Conservation (phyloP, 768 basidiomycete species). For the Naganishia vaughanmartiniae region DNA sequence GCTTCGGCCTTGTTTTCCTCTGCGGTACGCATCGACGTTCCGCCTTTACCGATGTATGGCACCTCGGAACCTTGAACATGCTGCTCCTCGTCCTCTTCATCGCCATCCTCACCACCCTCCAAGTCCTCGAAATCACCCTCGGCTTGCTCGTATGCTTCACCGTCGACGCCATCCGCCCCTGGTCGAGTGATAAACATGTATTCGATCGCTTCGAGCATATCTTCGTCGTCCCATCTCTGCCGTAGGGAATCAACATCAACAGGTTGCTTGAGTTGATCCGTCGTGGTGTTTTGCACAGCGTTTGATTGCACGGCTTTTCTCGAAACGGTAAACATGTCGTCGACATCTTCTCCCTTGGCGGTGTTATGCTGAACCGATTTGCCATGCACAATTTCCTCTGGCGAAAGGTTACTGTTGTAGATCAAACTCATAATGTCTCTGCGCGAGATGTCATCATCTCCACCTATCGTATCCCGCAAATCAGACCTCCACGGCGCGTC, state of each 20-base stretch:
- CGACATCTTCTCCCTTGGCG: slow-evolving; percentile 34
- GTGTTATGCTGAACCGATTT: slow-evolving; percentile 36
- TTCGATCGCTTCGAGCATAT: slow-evolving; percentile 78
- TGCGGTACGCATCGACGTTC: slow-evolving; percentile 41
- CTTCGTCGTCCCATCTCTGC: slow-evolving; percentile 79
- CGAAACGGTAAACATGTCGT: slow-evolving; percentile 38
- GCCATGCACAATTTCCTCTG: slow-evolving; percentile 64
- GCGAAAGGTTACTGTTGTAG: slow-evolving; percentile 68
- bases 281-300: slow-evolving; percentile 30
- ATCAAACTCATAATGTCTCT: slow-evolving; percentile 83
- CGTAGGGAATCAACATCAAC: slow-evolving; percentile 58
- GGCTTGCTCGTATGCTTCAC: slow-evolving; percentile 51
- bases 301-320: slow-evolving; percentile 43
- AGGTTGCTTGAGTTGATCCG: slow-evolving; percentile 68
- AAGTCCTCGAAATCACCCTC: slow-evolving; percentile 52
- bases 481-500: slow-evolving; percentile 35
- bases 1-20: slow-evolving; percentile 51
- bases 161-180: slow-evolving; percentile 42
- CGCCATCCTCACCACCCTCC: slow-evolving; percentile 47
- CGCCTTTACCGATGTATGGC: slow-evolving; percentile 54
- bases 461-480: slow-evolving; percentile 29
- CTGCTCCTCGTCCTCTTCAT: slow-evolving; percentile 54
- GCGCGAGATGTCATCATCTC: slow-evolving; percentile 40
- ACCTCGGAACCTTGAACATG: slow-evolving; percentile 48
- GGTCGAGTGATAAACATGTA: slow-evolving; percentile 76